Evolutionary conservation across 2,329 filamentous ascomycete species (phyloP), one percentile per base, ranked within the genome.

Genomic region (Lomentospora prolificans): DNA sequence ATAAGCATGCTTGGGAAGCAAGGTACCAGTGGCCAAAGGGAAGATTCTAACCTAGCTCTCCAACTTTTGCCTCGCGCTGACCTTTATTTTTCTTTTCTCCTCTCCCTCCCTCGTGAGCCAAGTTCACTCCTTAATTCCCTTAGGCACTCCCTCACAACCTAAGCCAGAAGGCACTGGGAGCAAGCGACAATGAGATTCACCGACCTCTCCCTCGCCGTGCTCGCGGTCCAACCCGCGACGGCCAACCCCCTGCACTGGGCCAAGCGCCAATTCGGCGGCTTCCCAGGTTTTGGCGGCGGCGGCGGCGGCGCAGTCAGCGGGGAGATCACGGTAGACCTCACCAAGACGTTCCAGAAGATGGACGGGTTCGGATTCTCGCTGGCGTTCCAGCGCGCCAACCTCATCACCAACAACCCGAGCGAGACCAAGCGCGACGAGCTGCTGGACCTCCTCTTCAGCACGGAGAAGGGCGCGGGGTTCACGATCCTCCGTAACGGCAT

Each of bases 401-500:
- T 33, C 55, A 58, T 30, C 57, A 36, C 27, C 55, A 53, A 55
- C 41, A 50, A 51, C 44, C 31, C 31, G 52, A 55, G 62, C 1
- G 59, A 61, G 3, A 63, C 64, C 25, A 67, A 68, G 33, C 65
- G 64, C 51, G 22, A 55, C 36, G 61, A 71, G 44, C 70, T 67
- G 0, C 68, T 79, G 0, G 73, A 79, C 57, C 65, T 70, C 31
- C 65, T 79, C 1, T 78, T 77, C 62, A 72, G 65, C 62, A 70
- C 67, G 2, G 70, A 67, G 12, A 70, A 65, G 0, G 75, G 76
- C 1, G 75, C 75, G 2, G 76, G 76, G 0, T 66, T 80, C 56
- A 73, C 72, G 5, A 78, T 80, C 58, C 65, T 79, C 22, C 72
- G 77, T 4, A 78, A 78, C 59, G 69, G 75, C 1, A 73, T 79